A percentile compares a stretch with the other conserved stretches of the same genome.
These are phyloP conservation scores for Phialophora verrucosa DNA, from an alignment of 2,329 filamentous ascomycete genomes.

Conservation along the genomic window DNA sequence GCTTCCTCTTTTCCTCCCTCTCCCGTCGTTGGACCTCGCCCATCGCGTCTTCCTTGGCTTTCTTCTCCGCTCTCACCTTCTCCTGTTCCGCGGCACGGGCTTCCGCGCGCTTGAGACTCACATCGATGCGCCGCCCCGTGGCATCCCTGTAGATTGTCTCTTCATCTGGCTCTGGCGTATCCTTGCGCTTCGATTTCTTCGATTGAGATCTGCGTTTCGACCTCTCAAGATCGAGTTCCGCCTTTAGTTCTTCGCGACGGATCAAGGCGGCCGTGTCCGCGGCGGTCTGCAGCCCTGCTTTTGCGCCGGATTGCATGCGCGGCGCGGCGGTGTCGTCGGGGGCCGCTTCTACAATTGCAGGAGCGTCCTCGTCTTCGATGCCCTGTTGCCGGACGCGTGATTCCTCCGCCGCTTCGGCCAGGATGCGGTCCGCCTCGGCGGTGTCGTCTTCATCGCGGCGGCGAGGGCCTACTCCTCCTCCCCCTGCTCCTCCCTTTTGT, in stretches of 20 bases:
- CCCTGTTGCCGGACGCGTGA: constrained; percentile 56
- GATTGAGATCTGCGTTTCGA: constrained; percentile 10
- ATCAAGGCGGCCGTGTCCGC: constrained; percentile 75
- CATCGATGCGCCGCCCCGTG: constrained; percentile 89
- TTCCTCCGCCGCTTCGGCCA: constrained; percentile 74
- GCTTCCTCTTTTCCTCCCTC: constrained; percentile 67
- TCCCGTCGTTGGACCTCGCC: constrained; percentile 83
- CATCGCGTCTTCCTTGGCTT: constrained; percentile 72
- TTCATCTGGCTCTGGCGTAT: constrained; percentile 57
- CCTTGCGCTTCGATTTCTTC: constrained; percentile 39
- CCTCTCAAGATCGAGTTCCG: constrained; percentile 4
- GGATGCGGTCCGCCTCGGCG: constrained; percentile 77
- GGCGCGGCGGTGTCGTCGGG: constrained; percentile 37
- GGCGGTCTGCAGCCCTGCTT: constrained; percentile 85
- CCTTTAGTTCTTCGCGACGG: constrained; percentile 65
- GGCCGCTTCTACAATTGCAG: constrained; percentile 47
- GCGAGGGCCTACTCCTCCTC: neutral
- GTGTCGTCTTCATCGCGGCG: neutral
- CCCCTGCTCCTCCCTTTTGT: neutral
- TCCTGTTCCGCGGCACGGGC: constrained; percentile 79
- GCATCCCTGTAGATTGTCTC: constrained; percentile 97
- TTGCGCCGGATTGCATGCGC: constrained; percentile 87
- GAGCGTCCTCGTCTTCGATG: constrained; percentile 58
- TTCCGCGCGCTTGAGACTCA: constrained; percentile 87
- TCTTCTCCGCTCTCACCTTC: constrained; percentile 66